These are phyloP conservation scores for Acanthamoeba castellanii DNA, from an alignment of 208 protist genomes.

Conservation along the genomic window DNA sequence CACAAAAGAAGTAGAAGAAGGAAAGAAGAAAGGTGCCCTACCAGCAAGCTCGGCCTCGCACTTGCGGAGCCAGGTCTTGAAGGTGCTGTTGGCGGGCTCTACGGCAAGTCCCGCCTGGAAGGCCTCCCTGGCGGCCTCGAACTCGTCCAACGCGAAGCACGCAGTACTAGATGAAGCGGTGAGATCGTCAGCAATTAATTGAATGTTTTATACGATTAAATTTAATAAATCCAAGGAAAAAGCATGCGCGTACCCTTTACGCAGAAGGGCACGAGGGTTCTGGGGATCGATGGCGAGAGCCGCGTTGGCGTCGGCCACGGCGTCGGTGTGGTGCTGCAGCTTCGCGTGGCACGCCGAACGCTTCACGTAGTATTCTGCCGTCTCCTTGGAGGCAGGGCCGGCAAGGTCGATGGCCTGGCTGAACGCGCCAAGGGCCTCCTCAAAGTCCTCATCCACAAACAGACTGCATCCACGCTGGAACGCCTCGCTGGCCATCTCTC, in stretches of 20 bases:
- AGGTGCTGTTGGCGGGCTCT: constrained; percentile 46
- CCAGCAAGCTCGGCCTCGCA: constrained; percentile 77
- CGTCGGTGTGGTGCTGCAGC: constrained; percentile 67
- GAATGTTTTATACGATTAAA: too few species aligned
- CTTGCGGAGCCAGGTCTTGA: constrained; percentile 82
- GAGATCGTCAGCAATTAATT: too few species aligned
- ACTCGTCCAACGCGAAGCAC: constrained; percentile 78
- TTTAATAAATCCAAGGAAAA: constrained; percentile 16
- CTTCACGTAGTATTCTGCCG: constrained; percentile 63
- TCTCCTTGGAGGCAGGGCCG: not conserved
- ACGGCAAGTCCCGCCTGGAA: constrained; percentile 71
- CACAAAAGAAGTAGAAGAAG: not conserved
- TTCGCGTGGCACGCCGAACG: constrained; percentile 69
- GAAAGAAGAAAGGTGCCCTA: not conserved
- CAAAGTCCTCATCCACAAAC: constrained; percentile 70
- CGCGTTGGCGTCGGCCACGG: constrained; percentile 62
- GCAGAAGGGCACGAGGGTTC: constrained; percentile 33
- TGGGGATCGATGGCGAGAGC: constrained; percentile 48
- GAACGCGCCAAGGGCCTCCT: constrained; percentile 34
- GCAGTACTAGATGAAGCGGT: constrained; percentile 65
- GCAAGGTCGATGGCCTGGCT: constrained; percentile 21
- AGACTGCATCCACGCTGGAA: constrained; percentile 60
- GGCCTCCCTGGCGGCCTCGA: constrained; percentile 68
- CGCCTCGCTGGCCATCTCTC: constrained; percentile 40
- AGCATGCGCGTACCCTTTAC: constrained; percentile 30